Evolutionary conservation across 2,329 filamentous ascomycete genomes (phyloP).

Genomic region (Calycina herbarum): DNA sequence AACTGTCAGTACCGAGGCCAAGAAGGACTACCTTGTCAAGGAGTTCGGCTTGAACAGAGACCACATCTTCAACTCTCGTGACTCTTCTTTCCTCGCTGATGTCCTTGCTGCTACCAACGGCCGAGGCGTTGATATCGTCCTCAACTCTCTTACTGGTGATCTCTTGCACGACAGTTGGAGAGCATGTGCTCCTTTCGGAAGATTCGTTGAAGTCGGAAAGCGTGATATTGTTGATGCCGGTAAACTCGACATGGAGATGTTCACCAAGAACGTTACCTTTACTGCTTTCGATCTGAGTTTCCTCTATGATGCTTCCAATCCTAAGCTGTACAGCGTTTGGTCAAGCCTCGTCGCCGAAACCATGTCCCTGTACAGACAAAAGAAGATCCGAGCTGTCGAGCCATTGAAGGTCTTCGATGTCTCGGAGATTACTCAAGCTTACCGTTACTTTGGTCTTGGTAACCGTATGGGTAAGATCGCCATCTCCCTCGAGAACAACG

Average conservation of each 20-base stretch:
- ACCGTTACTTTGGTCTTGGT: conserved; percentile 17
- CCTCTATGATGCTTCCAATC: conserved; percentile 12
- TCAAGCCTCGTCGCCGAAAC: conserved; percentile 1
- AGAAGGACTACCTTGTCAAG: conserved; percentile 15
- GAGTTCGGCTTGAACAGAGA: conserved; percentile 6
- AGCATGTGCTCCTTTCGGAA: conserved; percentile 39
- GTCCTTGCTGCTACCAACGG: conserved; percentile 27
- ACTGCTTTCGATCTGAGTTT: conserved; percentile 28
- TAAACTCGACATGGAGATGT: conserved; percentile 33
- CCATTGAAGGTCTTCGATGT: conserved; percentile 16
- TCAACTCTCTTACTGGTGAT: conserved; percentile 29
- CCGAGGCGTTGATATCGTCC: conserved; percentile 30
- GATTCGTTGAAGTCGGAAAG: conserved; percentile 42
- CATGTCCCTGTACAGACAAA: conserved; percentile 11
- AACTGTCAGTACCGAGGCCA: conserved; percentile 23
- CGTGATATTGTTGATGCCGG: conserved; percentile 32
- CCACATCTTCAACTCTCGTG: conserved; percentile 16
- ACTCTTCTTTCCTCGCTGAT: conserved; percentile 25
- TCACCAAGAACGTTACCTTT: conserved; percentile 26
- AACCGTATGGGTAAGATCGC: conserved; percentile 19
- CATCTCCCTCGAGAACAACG: conserved; percentile 14
- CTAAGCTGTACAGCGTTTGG: conserved; percentile 9
- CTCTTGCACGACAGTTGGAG: conserved; percentile 33
- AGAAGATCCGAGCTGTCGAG: conserved; percentile 12
- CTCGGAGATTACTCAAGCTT: conserved; percentile 16